Base-by-base conservation (phyloP, 1,284 basidiomycete species). In the Termitomyces sp. region DNA sequence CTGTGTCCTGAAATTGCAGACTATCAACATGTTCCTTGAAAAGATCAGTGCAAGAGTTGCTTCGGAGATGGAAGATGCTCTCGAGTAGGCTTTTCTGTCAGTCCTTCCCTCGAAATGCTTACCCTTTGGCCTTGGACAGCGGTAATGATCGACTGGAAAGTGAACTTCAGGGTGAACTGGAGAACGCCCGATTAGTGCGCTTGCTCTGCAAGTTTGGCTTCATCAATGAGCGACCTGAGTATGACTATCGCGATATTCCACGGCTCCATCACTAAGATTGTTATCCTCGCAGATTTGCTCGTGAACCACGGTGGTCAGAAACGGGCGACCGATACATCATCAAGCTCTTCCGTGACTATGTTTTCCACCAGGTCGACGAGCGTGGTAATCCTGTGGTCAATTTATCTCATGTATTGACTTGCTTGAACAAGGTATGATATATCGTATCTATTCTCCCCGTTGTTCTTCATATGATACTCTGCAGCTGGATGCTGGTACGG, bases 151-250 rank as follows among this genome's bases (percentile, higher is more conserved):
- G 83, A 49, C 76, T 98, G 13, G 94, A 98, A 67, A 79, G 81
- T 40, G 90, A 95, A 61, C 78, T 99, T 47, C 80, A 87, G 70
- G 83, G 87, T 51, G 96, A 99, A 69, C 79, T 99, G n/a, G 97
- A 99, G 76, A 98, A 99, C 66, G 94, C 90, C 0, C 80, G 97
- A 34, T 77, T 99, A n/a, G 90, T 98, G 26, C 82, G 97, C 44
- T 73, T 99, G 53, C 74, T 99, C 59, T 88, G 87, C 73, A 99
- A 99, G 73, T 89, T 99, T 64, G 92, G 93, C 0, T 98, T 98
- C 71, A 98, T 99, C 75, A 98, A 98, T 70, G 97, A 99, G 69
- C 82, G 97, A 15, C 96, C 96, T 9, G 96, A 98, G 91, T 96
- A 65, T 59, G 89, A 79, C 8, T 41, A 46, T 34, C 9, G 2